Base-by-base conservation (phyloP, 441 rosid species). In the Populus trichocarpa region DNA sequence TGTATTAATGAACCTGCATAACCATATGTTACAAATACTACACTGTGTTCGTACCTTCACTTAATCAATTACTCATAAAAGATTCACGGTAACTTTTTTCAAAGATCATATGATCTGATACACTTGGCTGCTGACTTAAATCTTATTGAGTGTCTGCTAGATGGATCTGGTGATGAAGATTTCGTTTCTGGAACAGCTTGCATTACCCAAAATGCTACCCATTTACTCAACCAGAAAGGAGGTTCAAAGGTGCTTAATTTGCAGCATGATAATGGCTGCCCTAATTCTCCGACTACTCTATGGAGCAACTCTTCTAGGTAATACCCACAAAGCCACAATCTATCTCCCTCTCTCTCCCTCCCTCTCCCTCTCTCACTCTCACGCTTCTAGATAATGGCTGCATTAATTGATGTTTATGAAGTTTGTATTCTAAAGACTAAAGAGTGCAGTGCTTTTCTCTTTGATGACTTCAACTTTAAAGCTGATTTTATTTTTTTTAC, bases 151-250 rank as follows among this genome's bases (percentile, higher is more conserved):
- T 63, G 7, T 61, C 8, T 69, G 28, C 25, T 81, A 84, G 87
- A 86, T 79, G 87, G 86, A 71, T 86, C 82, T 13, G 86, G 84
- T 13, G 85, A 82, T 25, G 89, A 86, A 82, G 89, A 86, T 75
- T 77, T 75, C 70, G 26, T 81, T 74, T 25, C 78, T 77, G 81
- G 64, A 76, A 76, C 77, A 82, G 75, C 67, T 40, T 61, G 75
- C 22, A 23, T 35, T 14, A 46, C 7, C 65, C 61, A 65, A 36
- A 70, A 68, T 26, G 23, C 53, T 18, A 70, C 67, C 68, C 72
- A 64, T 64, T 40, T 78, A 67, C 35, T 70, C 35, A 69, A 72
- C 68, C 72, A 75, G 26, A 76, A 53, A 33, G 71, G 40, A 76
- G 65, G 61, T 50, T 76, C 83, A 70, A 71, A 75, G 64, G 23